Evolutionary conservation across 1,139 yeast genomes (phyloP), one percentile per base, ranked within the genome.

Genomic region (Suhomyces guaymorum): DNA sequence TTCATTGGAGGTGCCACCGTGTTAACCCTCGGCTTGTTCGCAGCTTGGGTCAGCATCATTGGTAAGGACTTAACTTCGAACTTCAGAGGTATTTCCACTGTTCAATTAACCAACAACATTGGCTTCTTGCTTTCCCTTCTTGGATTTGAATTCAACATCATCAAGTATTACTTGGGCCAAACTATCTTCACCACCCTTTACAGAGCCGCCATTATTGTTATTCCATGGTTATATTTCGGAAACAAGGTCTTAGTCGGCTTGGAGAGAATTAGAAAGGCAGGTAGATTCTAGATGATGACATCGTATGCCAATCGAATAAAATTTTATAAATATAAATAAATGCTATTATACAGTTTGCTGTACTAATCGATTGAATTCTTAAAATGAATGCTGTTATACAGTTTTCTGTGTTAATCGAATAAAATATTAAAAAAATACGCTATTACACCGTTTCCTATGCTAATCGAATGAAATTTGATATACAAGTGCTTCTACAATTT

Each of bases 141-240:
- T 13, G 79, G 78, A 4, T 71, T 79, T 46, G 96, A 89, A 61
- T 57, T 62, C 29, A 67, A 76, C 15, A 86, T 89, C 50, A 59
- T 75, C 46, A 73, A 70, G 43, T 90, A 90, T 63, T 90, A 79
- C 61, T 57, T 79, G 46, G 84, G 87, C 19, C 68, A 77, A 26
- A 70, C 87, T 15, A 86, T 90, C 35, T 89, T 90, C 58, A 70
- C 76, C 15, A 80, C 95, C 1, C 57, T 89, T 32, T 66, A 70
- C 43, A 69, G 76, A 44, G 62, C 73, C 8, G 67, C 72, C 8
- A 44, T 78, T 15, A 62, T 82, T 37, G 70, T 75, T 5, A 73
- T 79, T 2, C 74, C 86, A 24, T 66, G 83, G 18, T 56, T 85
- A 28, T 73, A 75, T 56, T 65, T 81, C 39, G 95, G 96, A n/a